Evolutionary conservation across 169 alveolate species (phyloP), one percentile per base, ranked within the genome.

Genomic region (Plasmodium sp.): DNA sequence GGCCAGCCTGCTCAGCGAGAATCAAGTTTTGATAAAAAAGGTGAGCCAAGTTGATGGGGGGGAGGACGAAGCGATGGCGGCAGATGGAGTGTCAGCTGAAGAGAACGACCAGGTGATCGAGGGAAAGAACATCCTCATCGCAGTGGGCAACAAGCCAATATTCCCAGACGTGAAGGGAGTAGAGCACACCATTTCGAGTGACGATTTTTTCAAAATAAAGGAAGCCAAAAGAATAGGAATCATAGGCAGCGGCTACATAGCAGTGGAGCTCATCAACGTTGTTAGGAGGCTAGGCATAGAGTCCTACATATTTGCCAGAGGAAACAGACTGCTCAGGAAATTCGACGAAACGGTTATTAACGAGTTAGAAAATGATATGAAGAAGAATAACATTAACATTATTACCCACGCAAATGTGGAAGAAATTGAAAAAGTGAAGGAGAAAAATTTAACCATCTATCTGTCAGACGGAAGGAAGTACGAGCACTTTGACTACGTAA

Each of bases 191-290:
- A 97, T 97, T 54, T 96, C 97, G 74, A 96, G 98, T 83, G 99
- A 98, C 95, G 99, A 98, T 80, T 95, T 99, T 92, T 98, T 99
- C 91, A 96, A 93, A 18, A 85, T 98, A 90, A 94, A 95, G 84
- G 96, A 97, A 71, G 99, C 99, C 31, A 97, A 98, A 93, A 97
- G 96, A 74, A 97, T 97, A 12, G 97, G 98, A n/a, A 98, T 99
- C 31, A 93, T 98, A 7, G 99, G 99, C 1, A 99, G 98, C 9
- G 99, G 99, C 3, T 99, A 98, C 96, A 98, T 98, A 43, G 99
- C 99, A 0, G 97, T 97, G 36, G 99, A 99, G 95, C 93, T 98
- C 92, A 98, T 98, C 2, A 98, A 99, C n/a, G 97, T 99, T 67
- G 88, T 98, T 41, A 96, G 96, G 62, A 96, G 98, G 16, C 93